Base-by-base conservation (phyloP, 257 asterid genomes). In the Marsdenia floribunda region DNA sequence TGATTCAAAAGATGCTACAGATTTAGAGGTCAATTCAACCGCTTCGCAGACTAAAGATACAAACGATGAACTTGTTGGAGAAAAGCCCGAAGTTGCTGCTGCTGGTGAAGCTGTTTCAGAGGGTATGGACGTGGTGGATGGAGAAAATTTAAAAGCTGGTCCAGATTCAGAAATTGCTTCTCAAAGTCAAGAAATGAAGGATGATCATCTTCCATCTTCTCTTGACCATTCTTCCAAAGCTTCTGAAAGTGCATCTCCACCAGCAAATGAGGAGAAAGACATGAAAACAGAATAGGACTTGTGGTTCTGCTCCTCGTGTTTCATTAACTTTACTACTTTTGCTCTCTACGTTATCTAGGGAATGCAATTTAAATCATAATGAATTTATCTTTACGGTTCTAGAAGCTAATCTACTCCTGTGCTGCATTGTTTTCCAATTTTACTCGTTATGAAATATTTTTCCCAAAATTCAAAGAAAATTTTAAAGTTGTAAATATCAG, bases 1-100 rank as follows among this genome's bases (percentile, higher is more conserved):
- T 61, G 61, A 61, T 50, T 14, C 79, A 21, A 72, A 70, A 29
- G 61, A 53, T 66, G 73, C 68, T 35, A 42, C 44, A 15, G 63
- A 70, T 14, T 3, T 68, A 53, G 77, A 72, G 63, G n/a, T 26
- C 72, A 37, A 33, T 64, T 26, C 33, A 0, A n/a, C 53, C 15
- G 49, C 26, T 71, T 50, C 76, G 33, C 47, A 9, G 53, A 14
- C 69, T 44, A 42, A 24, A 63, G 68, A 76, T 76, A 1, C n/a
- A 67, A 69, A 35, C 37, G 60, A 65, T 50, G 65, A 38, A 29
- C 70, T 71, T 42, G 73, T 70, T 65, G 74, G 58, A 64, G 67
- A 73, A 35, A 38, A 70, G 42, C 4, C 76, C 5, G 71, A 52
- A 29, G 44, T 26, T 57, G 63, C 50, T 35, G 21, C 50, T 35